These are phyloP conservation scores for Cystofilobasidium capitatum DNA, from an alignment of 768 basidiomycete genomes.

Conservation along the genomic window DNA sequence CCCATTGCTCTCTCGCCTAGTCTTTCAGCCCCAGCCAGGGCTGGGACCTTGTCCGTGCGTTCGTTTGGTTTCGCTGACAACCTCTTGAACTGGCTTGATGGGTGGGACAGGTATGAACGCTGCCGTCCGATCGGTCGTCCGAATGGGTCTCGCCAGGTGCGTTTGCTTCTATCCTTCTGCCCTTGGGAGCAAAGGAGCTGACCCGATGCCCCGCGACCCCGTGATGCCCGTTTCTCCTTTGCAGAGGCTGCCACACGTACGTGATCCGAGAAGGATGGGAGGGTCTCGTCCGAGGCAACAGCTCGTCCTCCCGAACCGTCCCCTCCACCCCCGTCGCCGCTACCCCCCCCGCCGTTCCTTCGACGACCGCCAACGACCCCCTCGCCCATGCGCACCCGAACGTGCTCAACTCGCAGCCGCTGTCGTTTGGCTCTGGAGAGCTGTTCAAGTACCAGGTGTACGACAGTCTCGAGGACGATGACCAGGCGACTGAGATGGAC, in stretches of 20 bases:
- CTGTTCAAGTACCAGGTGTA: conserved; percentile 51
- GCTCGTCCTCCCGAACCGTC: conserved; percentile 34
- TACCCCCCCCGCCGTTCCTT: conserved; percentile 30
- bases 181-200: too few relatives aligned
- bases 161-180: conserved; percentile 32
- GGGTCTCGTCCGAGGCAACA: conserved; percentile 89
- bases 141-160: conserved; percentile 80
- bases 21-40: conserved; percentile 10
- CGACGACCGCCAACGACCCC: conserved; percentile 6
- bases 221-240: neutral
- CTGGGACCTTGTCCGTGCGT: neutral
- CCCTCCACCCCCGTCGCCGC: conserved; percentile 28
- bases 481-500: conserved; percentile 37
- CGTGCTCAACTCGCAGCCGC: conserved; percentile 36
- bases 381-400: conserved; percentile 46
- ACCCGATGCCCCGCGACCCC: neutral
- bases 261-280: conserved; percentile 98
- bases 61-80: neutral
- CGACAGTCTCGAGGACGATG: conserved; percentile 47
- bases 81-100: neutral
- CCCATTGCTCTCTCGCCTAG: conserved; percentile 35
- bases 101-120: conserved; percentile 58
- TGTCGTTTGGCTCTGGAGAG: conserved; percentile 43
- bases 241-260: conserved; percentile 91
- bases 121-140: conserved; percentile 84